Evolutionary conservation across 176 grass and related monocot species (phyloP), one percentile per base, ranked within the genome.

Genomic region (Aegilops tauschii): DNA sequence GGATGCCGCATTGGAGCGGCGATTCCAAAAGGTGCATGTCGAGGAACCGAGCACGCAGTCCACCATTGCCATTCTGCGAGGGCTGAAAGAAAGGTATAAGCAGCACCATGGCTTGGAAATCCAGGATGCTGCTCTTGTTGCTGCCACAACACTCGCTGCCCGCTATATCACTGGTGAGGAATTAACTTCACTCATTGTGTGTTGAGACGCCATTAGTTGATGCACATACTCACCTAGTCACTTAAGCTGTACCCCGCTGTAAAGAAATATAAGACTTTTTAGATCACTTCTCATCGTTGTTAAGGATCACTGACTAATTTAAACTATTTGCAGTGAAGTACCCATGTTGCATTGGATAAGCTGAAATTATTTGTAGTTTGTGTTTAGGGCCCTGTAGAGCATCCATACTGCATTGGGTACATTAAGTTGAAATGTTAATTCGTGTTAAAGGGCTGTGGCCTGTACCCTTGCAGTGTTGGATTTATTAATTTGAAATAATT

Each of bases 21-120:
- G 82, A n/a, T 82, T 90, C 74, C 88, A 82, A 56, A 79, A 76
- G 69, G 86, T 88, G 65, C 61, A 83, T 12, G 21, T 88, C 8
- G 12, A 76, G n/a, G 78, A 83, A 40, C 86, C 80, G 0, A 82
- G 65, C 20, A n/a, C 35, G 10, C 40, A 14, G 9, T 70, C 50
- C 2, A 83, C 80, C 20, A 77, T 83, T 68, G 70, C 42, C 44
- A 83, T 88, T 50, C 69, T 83, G 5, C 20, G 47, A 72, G 80
- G 79, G 8, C 80, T 83, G 18, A 79, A 81, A 18, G 28, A 23
- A 18, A 77, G 35, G 40, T 83, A 77, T 12, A 69, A 88, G 59
- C 35, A 76, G 29, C 86, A 88, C 80, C 79, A 83, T 59, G 62
- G 45, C 21, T 14, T 65, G 28, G 13, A 3, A 62, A 81, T 88